Conservation (phyloP, 2,329 filamentous ascomycete genomes). For the Paraphaeosphaeria sporulosa region DNA sequence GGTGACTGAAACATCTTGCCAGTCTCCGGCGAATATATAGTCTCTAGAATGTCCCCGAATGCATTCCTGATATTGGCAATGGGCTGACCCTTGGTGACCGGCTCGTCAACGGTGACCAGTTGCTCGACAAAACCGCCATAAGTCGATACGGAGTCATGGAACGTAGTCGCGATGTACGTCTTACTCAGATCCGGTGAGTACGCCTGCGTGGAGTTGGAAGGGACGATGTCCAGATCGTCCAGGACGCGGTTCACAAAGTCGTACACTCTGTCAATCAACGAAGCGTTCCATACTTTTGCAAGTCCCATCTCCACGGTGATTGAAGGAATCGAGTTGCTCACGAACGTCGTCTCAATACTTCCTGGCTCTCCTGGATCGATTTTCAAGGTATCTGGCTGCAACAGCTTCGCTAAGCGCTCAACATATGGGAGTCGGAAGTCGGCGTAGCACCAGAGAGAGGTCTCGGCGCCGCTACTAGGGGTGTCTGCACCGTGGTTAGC, state of each 20-base stretch:
- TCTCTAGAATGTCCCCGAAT: no score
- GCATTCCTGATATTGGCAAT: no score
- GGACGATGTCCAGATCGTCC: conserved; percentile 35
- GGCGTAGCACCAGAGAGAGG: conserved; percentile 51
- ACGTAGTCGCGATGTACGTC: conserved; percentile 40
- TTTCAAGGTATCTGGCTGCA: conserved; percentile 50
- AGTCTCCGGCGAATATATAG: conserved; percentile 40
- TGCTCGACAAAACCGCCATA: no score
- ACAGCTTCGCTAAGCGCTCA: conserved; percentile 49
- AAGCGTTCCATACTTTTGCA: conserved; percentile 48
- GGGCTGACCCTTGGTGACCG: no score
- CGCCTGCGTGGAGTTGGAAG: conserved; percentile 38
- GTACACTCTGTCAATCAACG: conserved; percentile 45
- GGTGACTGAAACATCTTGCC: conserved; percentile 47
- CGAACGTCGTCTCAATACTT: conserved; percentile 50
- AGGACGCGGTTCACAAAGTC: conserved; percentile 39
- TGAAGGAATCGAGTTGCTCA: conserved; percentile 45
- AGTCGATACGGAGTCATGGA: conserved; percentile 39
- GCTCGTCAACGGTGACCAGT: no score
- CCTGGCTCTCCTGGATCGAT: conserved; percentile 50
- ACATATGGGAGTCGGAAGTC: conserved; percentile 49
- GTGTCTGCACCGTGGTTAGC: conserved; percentile 34
- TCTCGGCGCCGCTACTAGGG: conserved; percentile 45
- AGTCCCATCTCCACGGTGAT: conserved; percentile 51
- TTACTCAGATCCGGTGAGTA: conserved; percentile 41